Base-by-base conservation (phyloP, 108 stramenopile species). In the Skeletonema potamos region DNA sequence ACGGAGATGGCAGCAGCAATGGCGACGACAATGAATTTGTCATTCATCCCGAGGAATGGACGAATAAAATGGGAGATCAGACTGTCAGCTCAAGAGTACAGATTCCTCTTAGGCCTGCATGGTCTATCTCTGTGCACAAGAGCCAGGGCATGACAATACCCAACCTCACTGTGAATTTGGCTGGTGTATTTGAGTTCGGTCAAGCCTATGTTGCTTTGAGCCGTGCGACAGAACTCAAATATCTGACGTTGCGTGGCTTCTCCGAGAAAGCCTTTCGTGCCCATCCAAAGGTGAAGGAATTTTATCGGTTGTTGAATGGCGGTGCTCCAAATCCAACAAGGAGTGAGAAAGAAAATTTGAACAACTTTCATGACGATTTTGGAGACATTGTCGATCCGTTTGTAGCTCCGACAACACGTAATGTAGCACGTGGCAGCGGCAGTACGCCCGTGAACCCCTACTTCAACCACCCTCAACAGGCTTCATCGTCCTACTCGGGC, bases 181-280 rank as follows among this genome's bases (percentile, higher is more conserved):
- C 81, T 7, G 83, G 88, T 6, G 89, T 90, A 8, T 98, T 98
- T 82, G 95, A 91, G 32, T 89, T 85, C 57, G 97, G 92, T 20
- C 96, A 96, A 65, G 91, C 92, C 29, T 98, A 98, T 78, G 95
- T 96, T 17, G 97, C 97, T 6, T 62, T 97, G 9, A 93, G 92
- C 27, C 81, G 97, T 26, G 94, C 85, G 6, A 87, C 88, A 30
- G 71, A 82, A 51, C 54, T 84, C 54, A 65, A 64, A 7, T 74
- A 69, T 33, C 79, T 92, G 12, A 84, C 84, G 20, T 34, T 89
- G 33, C 78, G 85, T 24, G 87, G 86, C 17, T 91, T 89, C 67
- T 76, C 71, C 5, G 75, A 71, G 37, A 66, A 79, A 24, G 65
- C 68, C 3, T 85, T 91, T 29, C 66, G 62, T 17, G 85, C 90